phyloP scores from a whole-genome alignment of 345 rosid species.

The Eutrema yunnanense region DNA sequence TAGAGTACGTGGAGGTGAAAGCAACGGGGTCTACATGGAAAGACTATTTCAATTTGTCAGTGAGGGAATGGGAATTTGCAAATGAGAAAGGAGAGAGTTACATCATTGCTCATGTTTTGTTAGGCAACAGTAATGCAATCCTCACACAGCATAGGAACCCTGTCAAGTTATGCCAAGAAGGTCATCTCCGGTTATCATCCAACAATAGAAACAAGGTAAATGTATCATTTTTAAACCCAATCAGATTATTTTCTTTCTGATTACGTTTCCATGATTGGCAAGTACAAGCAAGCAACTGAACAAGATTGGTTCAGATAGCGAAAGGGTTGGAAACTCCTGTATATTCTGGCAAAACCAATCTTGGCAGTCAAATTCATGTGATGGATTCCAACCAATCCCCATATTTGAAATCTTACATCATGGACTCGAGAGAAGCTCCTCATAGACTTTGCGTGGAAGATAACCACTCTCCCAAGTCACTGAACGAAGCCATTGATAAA shows the following conservation, averaged over 20 bases:
- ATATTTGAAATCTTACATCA: conserved; percentile 43
- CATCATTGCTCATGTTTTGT: conserved; percentile 61
- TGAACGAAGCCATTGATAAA: conserved; percentile 49
- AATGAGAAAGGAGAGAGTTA: conserved; percentile 50
- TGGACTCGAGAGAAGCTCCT: conserved; percentile 33
- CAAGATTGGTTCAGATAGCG: conserved; percentile 44
- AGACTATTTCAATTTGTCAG: conserved; percentile 74
- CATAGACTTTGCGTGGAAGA: conserved; percentile 32
- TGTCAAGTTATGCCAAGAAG: conserved; percentile 54
- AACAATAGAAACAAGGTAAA: conserved; percentile 28
- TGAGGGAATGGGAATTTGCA: conserved; percentile 85
- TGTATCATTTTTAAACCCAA: background rate
- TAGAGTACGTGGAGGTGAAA: conserved; percentile 74
- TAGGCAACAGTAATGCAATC: conserved; percentile 46
- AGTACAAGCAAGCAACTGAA: conserved; percentile 39
- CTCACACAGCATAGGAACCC: conserved; percentile 54
- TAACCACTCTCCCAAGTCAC: conserved; percentile 40
- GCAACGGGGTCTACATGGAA: conserved; percentile 64
- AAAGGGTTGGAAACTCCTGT: conserved; percentile 40
- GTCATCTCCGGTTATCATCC: conserved; percentile 68
- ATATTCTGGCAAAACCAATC: conserved; percentile 38
- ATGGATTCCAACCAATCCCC: conserved; percentile 49
- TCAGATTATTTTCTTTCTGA: conserved; percentile 25
- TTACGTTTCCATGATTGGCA: conserved; percentile 32
- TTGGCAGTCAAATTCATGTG: conserved; percentile 54